These are phyloP conservation scores for Rostrohypoxylon terebratum DNA, from an alignment of 495 filamentous ascomycete species.

Conservation along the genomic window DNA sequence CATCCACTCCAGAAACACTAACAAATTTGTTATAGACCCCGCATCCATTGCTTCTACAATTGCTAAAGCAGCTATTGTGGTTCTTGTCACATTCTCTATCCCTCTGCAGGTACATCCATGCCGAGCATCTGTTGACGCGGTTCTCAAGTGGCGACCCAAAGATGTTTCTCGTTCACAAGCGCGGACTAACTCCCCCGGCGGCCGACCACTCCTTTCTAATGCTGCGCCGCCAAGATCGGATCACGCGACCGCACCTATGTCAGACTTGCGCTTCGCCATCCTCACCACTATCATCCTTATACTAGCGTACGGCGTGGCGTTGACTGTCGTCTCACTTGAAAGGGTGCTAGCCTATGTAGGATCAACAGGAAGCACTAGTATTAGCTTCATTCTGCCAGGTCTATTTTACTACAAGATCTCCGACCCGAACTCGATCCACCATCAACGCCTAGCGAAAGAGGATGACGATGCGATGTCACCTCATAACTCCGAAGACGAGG, in stretches of 20 bases:
- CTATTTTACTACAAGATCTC: conserved; percentile 99
- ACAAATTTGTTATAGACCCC: conserved; percentile 61
- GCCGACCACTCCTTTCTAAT: conserved; percentile 58
- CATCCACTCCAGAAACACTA: conserved; percentile 4
- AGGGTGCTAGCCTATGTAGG: conserved; percentile 95
- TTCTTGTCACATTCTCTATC: conserved; percentile 97
- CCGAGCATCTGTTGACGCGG: conserved; percentile 90
- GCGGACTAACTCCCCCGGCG: conserved; percentile 52
- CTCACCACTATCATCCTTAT: conserved; percentile 89
- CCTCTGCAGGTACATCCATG: conserved; percentile 96
- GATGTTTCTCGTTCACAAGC: conserved; percentile 45
- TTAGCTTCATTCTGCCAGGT: conserved; percentile 95
- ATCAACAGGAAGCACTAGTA: conserved; percentile 90
- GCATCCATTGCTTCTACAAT: conserved; percentile 87
- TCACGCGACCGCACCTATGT: conserved; percentile 67
- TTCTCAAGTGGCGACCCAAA: conserved; percentile 87
- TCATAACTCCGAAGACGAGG: conserved; percentile 60
- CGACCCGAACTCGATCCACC: conserved; percentile 81
- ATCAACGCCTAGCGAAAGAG: conserved; percentile 87
- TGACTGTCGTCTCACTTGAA: conserved; percentile 90
- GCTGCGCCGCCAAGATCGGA: conserved; percentile 50
- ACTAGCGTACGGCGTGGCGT: conserved; percentile 84
- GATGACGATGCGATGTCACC: conserved; percentile 75
- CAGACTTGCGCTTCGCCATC: conserved; percentile 87
- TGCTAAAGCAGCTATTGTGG: conserved; percentile 92